A percentile compares a stretch with the other conserved stretches of the same genome.
These are phyloP conservation scores for Hypholoma fasciculare DNA, from an alignment of 768 basidiomycete species.

Conservation along the genomic window DNA sequence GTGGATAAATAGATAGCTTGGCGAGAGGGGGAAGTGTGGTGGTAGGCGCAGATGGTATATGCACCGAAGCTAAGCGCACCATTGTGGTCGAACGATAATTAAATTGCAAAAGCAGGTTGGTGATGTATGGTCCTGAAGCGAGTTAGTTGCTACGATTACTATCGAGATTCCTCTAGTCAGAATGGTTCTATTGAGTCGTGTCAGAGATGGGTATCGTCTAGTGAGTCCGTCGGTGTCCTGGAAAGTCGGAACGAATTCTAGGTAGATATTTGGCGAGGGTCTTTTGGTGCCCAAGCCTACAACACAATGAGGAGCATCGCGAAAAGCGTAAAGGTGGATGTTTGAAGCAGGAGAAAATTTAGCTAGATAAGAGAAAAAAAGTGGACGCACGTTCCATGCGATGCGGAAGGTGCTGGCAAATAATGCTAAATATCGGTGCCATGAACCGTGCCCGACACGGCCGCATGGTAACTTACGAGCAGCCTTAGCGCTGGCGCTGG, in stretches of 20 bases:
- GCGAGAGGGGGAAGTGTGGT: slow-evolving; percentile 59
- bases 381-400: slow-evolving; percentile 1
- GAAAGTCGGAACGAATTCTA: slow-evolving; percentile 18
- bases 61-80: slow-evolving; percentile 6
- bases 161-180: neutral
- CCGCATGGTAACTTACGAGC: no score
- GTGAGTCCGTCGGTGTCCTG: slow-evolving; percentile 7
- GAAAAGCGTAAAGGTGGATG: slow-evolving; percentile 15
- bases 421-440: slow-evolving; percentile 8
- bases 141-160: neutral
- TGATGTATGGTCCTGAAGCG: neutral
- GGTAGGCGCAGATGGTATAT: slow-evolving; percentile 39
- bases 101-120: neutral
- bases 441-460: neutral
- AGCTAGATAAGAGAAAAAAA: slow-evolving; percentile 13
- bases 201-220: slow-evolving; percentile 14
- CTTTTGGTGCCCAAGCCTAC: slow-evolving; percentile 45
- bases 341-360: neutral
- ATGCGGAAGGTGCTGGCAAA: slow-evolving; percentile 17
- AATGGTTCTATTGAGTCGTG: neutral
- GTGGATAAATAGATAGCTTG: slow-evolving; percentile 33
- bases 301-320: slow-evolving; percentile 53
- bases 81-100: neutral
- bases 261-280: slow-evolving; percentile 32
- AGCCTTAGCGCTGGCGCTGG: neutral